Percentiles rank a stretch among this genome's conserved stretches.
These are phyloP conservation scores for Rhizopus sp. DNA, from an alignment of 371 early-diverging fungal genomes.

Conservation along the genomic window DNA sequence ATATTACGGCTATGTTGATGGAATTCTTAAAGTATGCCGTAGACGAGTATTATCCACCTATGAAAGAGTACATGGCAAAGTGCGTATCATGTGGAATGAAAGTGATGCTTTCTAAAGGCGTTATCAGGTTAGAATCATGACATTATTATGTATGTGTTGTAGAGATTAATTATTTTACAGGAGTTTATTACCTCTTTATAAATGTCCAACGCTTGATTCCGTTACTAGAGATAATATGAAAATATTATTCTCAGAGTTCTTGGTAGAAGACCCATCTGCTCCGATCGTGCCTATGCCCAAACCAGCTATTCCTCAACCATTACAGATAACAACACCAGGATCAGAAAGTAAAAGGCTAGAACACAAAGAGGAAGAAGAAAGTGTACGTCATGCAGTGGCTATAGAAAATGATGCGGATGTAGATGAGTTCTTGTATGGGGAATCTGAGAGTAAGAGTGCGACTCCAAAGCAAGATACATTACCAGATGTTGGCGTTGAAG, in stretches of 20 bases:
- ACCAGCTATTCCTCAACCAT: slow-evolving; percentile 1
- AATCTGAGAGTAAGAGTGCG: slow-evolving; percentile 17
- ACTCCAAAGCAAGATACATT: background rate
- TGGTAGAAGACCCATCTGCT: slow-evolving; percentile 7
- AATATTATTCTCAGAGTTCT: slow-evolving; percentile 32
- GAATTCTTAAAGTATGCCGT: slow-evolving; percentile 63
- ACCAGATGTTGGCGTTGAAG: slow-evolving; percentile 2
- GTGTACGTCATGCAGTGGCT: background rate
- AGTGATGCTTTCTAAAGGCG: slow-evolving; percentile 62
- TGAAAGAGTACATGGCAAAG: slow-evolving; percentile 50
- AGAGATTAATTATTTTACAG: slow-evolving; percentile 11
- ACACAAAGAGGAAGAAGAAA: background rate
- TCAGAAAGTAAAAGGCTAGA: slow-evolving; percentile 1
- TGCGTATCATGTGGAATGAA: slow-evolving; percentile 62
- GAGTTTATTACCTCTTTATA: slow-evolving; percentile 37
- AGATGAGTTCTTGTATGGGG: slow-evolving; percentile 37
- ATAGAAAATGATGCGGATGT: slow-evolving; percentile 33
- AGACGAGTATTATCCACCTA: slow-evolving; percentile 62
- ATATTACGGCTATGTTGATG: slow-evolving; percentile 63
- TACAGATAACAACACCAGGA: background rate
- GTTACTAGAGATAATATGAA: slow-evolving; percentile 30
- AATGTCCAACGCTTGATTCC: slow-evolving; percentile 32
- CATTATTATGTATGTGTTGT: background rate
- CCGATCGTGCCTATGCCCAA: slow-evolving; percentile 15
- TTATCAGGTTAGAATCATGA: slow-evolving; percentile 47